Conservation (phyloP, 2,329 filamentous ascomycete genomes). For the Talaromyces islandicus region DNA sequence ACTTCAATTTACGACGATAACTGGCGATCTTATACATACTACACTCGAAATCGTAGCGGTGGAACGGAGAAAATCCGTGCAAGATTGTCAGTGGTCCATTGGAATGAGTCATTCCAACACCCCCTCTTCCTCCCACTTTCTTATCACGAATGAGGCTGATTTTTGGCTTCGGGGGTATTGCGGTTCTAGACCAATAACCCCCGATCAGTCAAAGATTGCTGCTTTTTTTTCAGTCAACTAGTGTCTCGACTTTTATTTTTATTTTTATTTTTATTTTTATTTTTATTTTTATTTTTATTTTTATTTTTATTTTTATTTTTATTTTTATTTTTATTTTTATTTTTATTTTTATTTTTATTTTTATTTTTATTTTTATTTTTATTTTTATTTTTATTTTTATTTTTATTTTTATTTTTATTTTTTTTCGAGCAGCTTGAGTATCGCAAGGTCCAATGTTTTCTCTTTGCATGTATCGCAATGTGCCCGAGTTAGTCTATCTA, state of each 20-base stretch:
- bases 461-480: not conserved
- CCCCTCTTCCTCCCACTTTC: not conserved
- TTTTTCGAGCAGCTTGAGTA: not conserved
- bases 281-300: no score
- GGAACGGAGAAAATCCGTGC: not conserved
- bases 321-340: no score
- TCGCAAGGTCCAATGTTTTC: not conserved
- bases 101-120: not conserved
- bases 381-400: no score
- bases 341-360: no score
- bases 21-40: not conserved
- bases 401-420: no score
- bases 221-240: not conserved
- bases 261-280: no score
- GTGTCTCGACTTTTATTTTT: no score
- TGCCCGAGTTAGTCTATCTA: not conserved
- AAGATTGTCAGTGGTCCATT: not conserved
- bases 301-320: no score
- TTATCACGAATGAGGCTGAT: not conserved
- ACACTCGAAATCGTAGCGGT: not conserved
- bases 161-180: not conserved
- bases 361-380: no score
- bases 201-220: not conserved
- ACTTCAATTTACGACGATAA: not conserved
- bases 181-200: not conserved